Evolutionary conservation across 108 stramenopile genomes (phyloP), one percentile per base, ranked within the genome.

Genomic region (Fistulifera solaris): DNA sequence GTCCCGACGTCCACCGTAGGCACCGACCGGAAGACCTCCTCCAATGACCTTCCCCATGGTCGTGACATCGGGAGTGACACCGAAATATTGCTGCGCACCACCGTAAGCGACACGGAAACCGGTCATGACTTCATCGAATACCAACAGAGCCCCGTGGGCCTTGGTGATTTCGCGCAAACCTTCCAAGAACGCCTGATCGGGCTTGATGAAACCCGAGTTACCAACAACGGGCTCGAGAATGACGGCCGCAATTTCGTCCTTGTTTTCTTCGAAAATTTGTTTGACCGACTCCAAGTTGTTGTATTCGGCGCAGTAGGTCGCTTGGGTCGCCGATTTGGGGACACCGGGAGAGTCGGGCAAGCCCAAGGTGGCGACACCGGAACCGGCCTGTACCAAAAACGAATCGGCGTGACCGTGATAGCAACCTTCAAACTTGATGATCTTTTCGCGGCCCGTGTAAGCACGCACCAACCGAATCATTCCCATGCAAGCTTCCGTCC

Each of bases 41-140:
- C 96, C 96, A 67, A 97, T 97, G 21, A 97, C 96, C 77, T 98
- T 98, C 57, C 96, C 96, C 95, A 98, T 92, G 58, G 96, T 98
- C 48, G 96, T 98, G 38, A 98, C 78, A 87, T 98, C 96, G 14
- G 96, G 96, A 27, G 91, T 94, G 50, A 98, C 77, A 40, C 96
- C 94, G 61, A 96, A 98, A 68, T 96, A 95, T 68, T 85, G 61
- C 71, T 97, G 96, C 5, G 94, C 96, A 46, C 97, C 94, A 39
- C 97, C 97, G 66, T 94, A 98, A 27, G 95, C 48, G 38, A 98
- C 87, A 63, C 97, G 95, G 92, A 98, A 98, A 59, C 97, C 97
- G 52, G 97, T 98, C 97, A 98, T 98, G 60, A 98, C 97, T 76
- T 98, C 97, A 71, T 98, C 97, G 64, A 98, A 98, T 56, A 96